Conservation (phyloP, 2,329 filamentous ascomycete species). For the Hypocrella siamensis region DNA sequence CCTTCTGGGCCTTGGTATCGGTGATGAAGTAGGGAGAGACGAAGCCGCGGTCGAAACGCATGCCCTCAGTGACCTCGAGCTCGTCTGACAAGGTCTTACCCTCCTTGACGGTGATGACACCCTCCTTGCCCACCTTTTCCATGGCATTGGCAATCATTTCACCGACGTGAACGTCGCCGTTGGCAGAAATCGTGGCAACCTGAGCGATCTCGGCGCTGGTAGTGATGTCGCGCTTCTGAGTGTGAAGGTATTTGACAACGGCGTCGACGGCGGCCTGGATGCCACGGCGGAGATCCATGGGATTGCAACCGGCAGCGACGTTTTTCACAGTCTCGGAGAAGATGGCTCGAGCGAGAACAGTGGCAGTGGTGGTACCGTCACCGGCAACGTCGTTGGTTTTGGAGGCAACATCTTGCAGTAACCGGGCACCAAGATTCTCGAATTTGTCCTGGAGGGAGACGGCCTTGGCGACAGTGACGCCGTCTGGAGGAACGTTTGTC, state of each 20-base stretch:
- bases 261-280: constrained; percentile 93
- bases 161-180: constrained; percentile 90
- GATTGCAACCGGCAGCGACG: constrained; percentile 97
- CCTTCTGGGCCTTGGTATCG: constrained; percentile 95
- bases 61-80: constrained; percentile 97
- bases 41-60: constrained; percentile 98
- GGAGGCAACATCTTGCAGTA: constrained; percentile 93
- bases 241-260: constrained; percentile 84
- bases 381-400: constrained; percentile 99
- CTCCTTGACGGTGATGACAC: constrained; percentile 99
- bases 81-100: constrained; percentile 97
- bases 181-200: constrained; percentile 95
- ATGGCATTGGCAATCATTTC: constrained; percentile 94
- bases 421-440: constrained; percentile 93
- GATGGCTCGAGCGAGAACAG: constrained; percentile 90
- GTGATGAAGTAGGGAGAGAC: constrained; percentile 99
- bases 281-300: constrained; percentile 94
- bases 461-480: constrained; percentile 79
- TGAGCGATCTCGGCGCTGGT: constrained; percentile 95
- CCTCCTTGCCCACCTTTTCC: constrained; percentile 99
- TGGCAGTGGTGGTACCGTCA: constrained; percentile 97
- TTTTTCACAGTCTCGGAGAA: constrained; percentile 99
- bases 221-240: constrained; percentile 96
- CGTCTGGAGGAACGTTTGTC: constrained; percentile 36
- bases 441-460: constrained; percentile 96